A percentile compares a stretch with the other conserved stretches of the same genome.
Evolutionary conservation across 1,284 basidiomycete genomes (phyloP).

Genomic region (Ceratobasidium sp.): DNA sequence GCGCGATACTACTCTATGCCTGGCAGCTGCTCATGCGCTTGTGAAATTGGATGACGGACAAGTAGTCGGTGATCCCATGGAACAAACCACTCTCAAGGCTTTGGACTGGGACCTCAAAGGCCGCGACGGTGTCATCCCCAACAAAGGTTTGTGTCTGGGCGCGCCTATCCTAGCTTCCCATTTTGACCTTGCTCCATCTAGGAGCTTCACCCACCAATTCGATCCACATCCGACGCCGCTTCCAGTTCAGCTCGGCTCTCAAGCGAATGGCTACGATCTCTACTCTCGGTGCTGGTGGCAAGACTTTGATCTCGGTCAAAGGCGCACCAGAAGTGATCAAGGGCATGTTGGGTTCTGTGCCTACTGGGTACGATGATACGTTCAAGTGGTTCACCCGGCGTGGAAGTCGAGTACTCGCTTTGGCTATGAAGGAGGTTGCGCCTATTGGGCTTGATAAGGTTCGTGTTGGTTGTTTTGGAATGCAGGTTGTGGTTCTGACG

Average conservation of each 20-base stretch:
- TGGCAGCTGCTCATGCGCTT: slow-evolving; percentile 95
- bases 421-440: slow-evolving; percentile 87
- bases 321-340: slow-evolving; percentile 96
- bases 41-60: slow-evolving; percentile 93
- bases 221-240: slow-evolving; percentile 85
- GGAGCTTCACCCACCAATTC: slow-evolving; percentile 71
- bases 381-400: slow-evolving; percentile 93
- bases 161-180: slow-evolving; percentile 45
- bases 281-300: slow-evolving; percentile 67
- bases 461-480: slow-evolving; percentile 29
- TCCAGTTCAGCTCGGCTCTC: slow-evolving; percentile 95
- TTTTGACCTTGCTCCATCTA: slow-evolving; percentile 51
- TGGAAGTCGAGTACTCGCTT: slow-evolving; percentile 90
- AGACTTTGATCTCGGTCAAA: slow-evolving; percentile 76
- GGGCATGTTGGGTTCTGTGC: slow-evolving; percentile 80
- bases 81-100: slow-evolving; percentile 94
- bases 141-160: slow-evolving; percentile 67
- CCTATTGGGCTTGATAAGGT: slow-evolving; percentile 75
- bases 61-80: slow-evolving; percentile 98
- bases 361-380: slow-evolving; percentile 87
- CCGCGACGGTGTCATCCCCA: slow-evolving; percentile 49
- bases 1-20: slow-evolving; percentile 84
- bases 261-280: slow-evolving; percentile 97
- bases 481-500: not conserved
- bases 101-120: slow-evolving; percentile 84